Base-by-base conservation (phyloP, 306 rosid species). In the Vicia sativa region DNA sequence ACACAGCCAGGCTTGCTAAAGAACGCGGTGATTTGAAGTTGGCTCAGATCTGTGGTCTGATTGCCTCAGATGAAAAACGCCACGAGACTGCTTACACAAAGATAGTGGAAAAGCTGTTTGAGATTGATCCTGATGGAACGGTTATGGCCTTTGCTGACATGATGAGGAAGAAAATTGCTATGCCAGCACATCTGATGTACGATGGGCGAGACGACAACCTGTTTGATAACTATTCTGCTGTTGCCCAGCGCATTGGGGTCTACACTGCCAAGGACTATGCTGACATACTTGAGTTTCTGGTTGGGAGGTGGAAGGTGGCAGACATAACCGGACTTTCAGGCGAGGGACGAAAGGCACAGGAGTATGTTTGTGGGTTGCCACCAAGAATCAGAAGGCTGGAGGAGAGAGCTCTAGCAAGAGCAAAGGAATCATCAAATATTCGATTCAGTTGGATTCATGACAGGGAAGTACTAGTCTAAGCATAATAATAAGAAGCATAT, bases 101-200 rank as follows among this genome's bases (percentile, higher is more conserved):
- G 83, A 91, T 88, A 6, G 93, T 75, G 9, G 93, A 88, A 46
- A 91, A 91, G 93, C 84, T 91, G 48, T 86, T 88, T 71, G 96
- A 88, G 86, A 57, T 91, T 21, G 97, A 91, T 72, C 93, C 96
- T 3, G 91, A 91, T 71, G 96, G 87, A 19, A 83, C 96, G 5
- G 87, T 91, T 0, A 3, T 75, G 54, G 85, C 91, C 1, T 91
- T 91, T 73, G 93, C 95, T n/a, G 93, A 88, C 82, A 91, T 91
- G 96, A 91, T 91, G 97, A 86, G 85, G 87, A 91, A 88, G 91
- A 91, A 88, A 61, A 84, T 91, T 29, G 68, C 93, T 11, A 91
- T 91, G 96, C 96, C 97, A 16, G 97, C 97, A 2, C 97, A 91
- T 78, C 78, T 91, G 66, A 91, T 91, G 97, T 91, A 81, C 44